Evolutionary conservation across 768 basidiomycete species (phyloP).

Genomic region (Hygrocybe coccinea): DNA sequence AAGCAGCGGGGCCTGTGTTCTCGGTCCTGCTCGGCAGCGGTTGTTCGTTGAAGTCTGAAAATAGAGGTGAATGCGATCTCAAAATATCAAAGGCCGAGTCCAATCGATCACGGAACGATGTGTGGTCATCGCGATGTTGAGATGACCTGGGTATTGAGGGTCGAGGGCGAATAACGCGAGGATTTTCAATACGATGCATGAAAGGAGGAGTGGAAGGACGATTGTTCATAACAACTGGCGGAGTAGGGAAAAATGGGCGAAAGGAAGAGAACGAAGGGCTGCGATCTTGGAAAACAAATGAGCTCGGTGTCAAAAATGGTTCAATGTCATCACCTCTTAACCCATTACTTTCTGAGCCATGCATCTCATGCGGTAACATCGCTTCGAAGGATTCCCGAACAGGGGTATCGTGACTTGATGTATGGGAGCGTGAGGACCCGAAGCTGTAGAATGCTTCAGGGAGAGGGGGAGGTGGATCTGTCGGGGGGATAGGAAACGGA

Average conservation of each 20-base stretch:
- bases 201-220: neutral
- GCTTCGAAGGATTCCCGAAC: neutral
- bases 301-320: neutral
- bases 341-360: neutral
- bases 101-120: constrained; percentile 30
- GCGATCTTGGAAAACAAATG: constrained; percentile 4
- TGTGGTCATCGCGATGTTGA: neutral
- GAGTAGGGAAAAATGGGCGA: neutral
- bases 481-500: neutral
- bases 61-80: constrained; percentile 27
- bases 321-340: neutral
- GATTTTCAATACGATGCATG: neutral
- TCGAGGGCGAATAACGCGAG: neutral
- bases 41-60: neutral
- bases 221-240: neutral
- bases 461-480: neutral
- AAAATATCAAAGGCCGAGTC: constrained; percentile 33
- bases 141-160: neutral
- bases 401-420: neutral
- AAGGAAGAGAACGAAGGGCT: neutral
- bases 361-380: neutral
- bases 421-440: neutral
- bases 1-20: neutral
- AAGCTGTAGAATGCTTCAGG: neutral
- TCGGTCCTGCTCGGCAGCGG: neutral